Percentiles rank a stretch among this genome's conserved stretches.
phyloP scores from a whole-genome alignment of 2,329 filamentous ascomycete species.

The Scedosporium aurantiacum region DNA sequence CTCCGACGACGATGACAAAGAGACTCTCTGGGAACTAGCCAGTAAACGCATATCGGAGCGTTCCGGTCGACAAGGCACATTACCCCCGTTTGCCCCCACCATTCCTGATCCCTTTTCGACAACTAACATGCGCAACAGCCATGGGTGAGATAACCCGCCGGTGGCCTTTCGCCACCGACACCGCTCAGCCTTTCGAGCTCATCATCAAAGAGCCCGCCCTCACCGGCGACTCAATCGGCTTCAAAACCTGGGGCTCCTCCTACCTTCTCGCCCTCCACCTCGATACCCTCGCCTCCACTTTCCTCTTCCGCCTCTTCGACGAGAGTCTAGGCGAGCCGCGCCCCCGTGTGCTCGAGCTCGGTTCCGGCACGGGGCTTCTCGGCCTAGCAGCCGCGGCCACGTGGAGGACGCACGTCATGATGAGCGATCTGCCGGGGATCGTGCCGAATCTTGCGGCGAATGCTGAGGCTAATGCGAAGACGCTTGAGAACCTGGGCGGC shows the following conservation, averaged over 20 bases:
- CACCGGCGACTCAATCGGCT: constrained; percentile 75
- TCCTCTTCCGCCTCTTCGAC: constrained; percentile 34
- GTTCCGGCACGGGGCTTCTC: constrained; percentile 83
- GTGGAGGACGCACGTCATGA: constrained; percentile 52
- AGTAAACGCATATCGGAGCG: constrained; percentile 73
- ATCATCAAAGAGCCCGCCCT: constrained; percentile 76
- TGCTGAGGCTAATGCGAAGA: constrained; percentile 47
- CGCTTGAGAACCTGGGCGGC: constrained; percentile 45
- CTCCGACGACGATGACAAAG: constrained; percentile 50
- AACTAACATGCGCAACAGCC: constrained; percentile 19
- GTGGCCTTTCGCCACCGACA: constrained; percentile 37
- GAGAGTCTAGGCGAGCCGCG: constrained; percentile 19
- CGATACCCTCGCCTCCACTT: constrained; percentile 30
- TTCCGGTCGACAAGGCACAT: constrained; percentile 60
- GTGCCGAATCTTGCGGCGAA: constrained; percentile 72
- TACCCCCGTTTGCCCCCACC: background rate
- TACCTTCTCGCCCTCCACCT: constrained; percentile 74
- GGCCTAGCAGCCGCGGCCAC: constrained; percentile 73
- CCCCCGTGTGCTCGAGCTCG: constrained; percentile 58
- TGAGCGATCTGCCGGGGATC: constrained; percentile 81
- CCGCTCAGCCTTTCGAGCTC: constrained; percentile 43
- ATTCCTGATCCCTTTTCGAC: background rate
- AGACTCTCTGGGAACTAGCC: constrained; percentile 66
- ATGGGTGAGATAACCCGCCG: constrained; percentile 46
- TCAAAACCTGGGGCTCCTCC: constrained; percentile 93